A percentile compares a stretch with the other conserved stretches of the same genome.
Evolutionary conservation across 257 asterid genomes (phyloP).

Genomic region (Solanum pennellii): DNA sequence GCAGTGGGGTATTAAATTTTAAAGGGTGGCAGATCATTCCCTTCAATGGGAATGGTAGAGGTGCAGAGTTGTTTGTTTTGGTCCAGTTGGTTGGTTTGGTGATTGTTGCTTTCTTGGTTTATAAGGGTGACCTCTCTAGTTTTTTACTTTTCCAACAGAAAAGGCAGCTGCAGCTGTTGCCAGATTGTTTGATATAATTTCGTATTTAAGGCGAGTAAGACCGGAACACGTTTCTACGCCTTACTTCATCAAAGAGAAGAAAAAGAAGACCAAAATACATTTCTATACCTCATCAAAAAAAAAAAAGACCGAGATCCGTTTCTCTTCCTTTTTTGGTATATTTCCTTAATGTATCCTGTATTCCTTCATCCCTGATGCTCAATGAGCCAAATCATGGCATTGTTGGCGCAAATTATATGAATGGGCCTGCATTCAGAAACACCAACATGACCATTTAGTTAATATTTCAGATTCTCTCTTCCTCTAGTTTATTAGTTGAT

Average conservation of each 20-base stretch:
- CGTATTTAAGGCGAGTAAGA: background rate
- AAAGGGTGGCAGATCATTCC: background rate
- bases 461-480: background rate
- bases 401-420: background rate
- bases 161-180: background rate
- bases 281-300: background rate
- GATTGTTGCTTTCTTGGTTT: background rate
- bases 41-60: background rate
- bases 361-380: background rate
- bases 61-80: background rate
- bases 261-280: background rate
- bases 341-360: background rate
- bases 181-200: background rate
- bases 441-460: background rate
- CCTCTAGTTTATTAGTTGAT: background rate
- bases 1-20: background rate
- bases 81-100: background rate
- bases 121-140: background rate
- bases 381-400: background rate
- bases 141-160: background rate
- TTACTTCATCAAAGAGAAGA: background rate
- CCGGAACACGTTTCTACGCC: background rate
- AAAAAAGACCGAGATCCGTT: background rate
- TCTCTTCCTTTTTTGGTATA: background rate
- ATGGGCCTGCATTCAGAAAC: background rate